A percentile compares a stretch with the other conserved stretches of the same genome.
These are phyloP conservation scores for Macrophomina phaseolina DNA, from an alignment of 2,329 filamentous ascomycete species.

Conservation along the genomic window DNA sequence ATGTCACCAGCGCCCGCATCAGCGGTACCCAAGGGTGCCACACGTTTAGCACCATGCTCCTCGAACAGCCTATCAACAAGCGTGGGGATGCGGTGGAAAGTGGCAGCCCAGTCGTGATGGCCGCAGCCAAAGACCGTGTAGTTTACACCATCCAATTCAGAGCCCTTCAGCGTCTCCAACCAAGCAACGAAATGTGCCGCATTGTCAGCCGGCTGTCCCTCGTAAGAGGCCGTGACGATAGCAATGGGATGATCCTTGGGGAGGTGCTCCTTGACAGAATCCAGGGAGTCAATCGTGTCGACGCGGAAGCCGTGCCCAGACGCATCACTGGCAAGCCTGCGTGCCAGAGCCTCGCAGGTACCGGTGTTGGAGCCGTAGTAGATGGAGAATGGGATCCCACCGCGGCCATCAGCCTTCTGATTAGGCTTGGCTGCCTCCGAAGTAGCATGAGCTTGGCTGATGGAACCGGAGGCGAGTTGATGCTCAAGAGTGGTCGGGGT, in stretches of 20 bases:
- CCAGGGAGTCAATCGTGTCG: constrained; percentile 42
- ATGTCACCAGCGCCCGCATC: constrained; percentile 48
- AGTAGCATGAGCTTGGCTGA: constrained; percentile 17
- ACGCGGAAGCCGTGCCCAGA: constrained; percentile 44
- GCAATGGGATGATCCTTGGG: constrained; percentile 45
- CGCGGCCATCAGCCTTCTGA: neutral
- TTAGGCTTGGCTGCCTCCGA: constrained; percentile 23
- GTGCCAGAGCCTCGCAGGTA: constrained; percentile 50
- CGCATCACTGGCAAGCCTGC: constrained; percentile 44
- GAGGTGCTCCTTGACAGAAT: constrained; percentile 41
- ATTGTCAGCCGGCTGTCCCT: constrained; percentile 52
- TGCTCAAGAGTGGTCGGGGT: constrained; percentile 41
- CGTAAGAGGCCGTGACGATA: constrained; percentile 50
- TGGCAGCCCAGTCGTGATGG: constrained; percentile 49
- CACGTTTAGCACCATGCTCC: constrained; percentile 38
- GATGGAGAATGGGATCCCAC: constrained; percentile 36
- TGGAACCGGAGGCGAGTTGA: constrained; percentile 32
- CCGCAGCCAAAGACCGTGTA: constrained; percentile 52
- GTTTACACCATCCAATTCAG: constrained; percentile 41
- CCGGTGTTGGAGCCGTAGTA: constrained; percentile 50
- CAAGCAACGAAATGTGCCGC: constrained; percentile 50
- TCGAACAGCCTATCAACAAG: constrained; percentile 41
- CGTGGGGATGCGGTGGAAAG: constrained; percentile 50
- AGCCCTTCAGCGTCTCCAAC: constrained; percentile 39
- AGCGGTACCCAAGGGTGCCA: constrained; percentile 42